Evolutionary conservation across 192 early-diverging fungal genomes (phyloP), one percentile per base, ranked within the genome.

Genomic region (Podila horticola): DNA sequence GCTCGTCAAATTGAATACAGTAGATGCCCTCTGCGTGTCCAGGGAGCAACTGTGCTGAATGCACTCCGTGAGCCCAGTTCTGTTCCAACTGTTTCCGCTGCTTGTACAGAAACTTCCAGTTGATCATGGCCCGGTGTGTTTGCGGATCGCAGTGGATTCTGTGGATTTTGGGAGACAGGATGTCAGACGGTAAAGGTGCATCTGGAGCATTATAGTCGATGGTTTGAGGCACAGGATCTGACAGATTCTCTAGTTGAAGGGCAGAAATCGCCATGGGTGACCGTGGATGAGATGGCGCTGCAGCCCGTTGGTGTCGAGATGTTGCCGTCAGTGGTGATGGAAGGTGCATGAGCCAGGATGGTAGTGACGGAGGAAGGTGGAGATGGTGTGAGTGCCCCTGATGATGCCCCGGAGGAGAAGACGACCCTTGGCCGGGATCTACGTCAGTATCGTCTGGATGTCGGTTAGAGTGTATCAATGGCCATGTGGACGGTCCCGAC

Each of bases 21-120:
- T 98, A 98, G 5, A 98, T 91, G 41, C 94, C 91, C 58, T 97
- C 97, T 0, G 86, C 70, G 69, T 98, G 97, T 10, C 93, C 92
- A 67, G 91, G 89, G 33, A 95, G 86, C 36, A 91, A 86, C 19
- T 83, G 84, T 13, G 87, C 79, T 3, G 77, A 84, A 65, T 89
- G 95, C 19, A 81, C 75, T 9, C 93, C 93, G 7, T 70, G 29
- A 20, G 66, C 84, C 96, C 96, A 98, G 77, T 97, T 93, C 17
- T 64, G 64, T 62, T 94, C 89, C 48, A 98, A 75, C 28, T 73
- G 19, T 28, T 74, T 67, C 38, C 94, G 86, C 64, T 96, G 89
- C 7, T 84, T 71, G 72, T 92, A 98, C 1, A 97, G 64, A 52
- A 83, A 65, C 63, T 88, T 93, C 95, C 95, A 96, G 67, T 95